A percentile compares a stretch with the other conserved stretches of the same genome.
These are phyloP conservation scores for Fusarium pseudoanthophilum DNA, from an alignment of 2,329 filamentous ascomycete genomes.

Conservation along the genomic window DNA sequence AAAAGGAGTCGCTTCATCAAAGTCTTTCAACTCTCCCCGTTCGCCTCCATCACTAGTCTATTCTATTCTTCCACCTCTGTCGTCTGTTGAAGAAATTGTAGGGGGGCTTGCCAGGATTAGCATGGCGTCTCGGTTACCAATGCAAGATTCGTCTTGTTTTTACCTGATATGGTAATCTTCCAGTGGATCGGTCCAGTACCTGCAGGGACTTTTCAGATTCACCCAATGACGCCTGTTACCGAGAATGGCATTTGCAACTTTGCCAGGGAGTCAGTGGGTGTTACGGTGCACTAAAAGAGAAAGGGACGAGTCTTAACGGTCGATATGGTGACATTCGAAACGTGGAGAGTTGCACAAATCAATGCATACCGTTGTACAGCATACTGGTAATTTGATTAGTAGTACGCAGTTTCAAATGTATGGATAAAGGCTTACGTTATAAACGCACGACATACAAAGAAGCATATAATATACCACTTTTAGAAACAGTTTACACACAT, in stretches of 20 bases:
- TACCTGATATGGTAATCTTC: constrained; percentile 21
- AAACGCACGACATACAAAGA: not conserved
- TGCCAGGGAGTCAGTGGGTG: constrained; percentile 17
- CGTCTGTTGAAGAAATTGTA: constrained; percentile 18
- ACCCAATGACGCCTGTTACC: constrained; percentile 31
- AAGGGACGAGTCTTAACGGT: constrained; percentile 18
- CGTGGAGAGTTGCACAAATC: constrained; percentile 13
- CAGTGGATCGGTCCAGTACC: constrained; percentile 28
- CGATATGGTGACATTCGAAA: constrained; percentile 3
- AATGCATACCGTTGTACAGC: constrained; percentile 4
- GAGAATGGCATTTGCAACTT: constrained; percentile 24
- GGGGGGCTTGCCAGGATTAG: constrained; percentile 12
- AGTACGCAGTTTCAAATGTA: not conserved
- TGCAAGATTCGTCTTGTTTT: constrained; percentile 32
- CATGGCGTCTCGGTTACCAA: constrained; percentile 23
- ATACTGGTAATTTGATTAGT: not conserved
- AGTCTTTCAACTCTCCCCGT: not conserved
- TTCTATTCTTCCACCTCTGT: not conserved
- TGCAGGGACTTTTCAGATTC: constrained; percentile 32
- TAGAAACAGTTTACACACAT: not conserved
- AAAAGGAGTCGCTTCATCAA: not conserved
- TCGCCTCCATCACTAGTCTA: not conserved
- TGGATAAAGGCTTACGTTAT: not conserved
- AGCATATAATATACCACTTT: constrained; percentile 1
- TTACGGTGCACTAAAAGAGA: constrained; percentile 20